Base-by-base conservation (phyloP, 306 rosid genomes). In the Purshia tridentata region DNA sequence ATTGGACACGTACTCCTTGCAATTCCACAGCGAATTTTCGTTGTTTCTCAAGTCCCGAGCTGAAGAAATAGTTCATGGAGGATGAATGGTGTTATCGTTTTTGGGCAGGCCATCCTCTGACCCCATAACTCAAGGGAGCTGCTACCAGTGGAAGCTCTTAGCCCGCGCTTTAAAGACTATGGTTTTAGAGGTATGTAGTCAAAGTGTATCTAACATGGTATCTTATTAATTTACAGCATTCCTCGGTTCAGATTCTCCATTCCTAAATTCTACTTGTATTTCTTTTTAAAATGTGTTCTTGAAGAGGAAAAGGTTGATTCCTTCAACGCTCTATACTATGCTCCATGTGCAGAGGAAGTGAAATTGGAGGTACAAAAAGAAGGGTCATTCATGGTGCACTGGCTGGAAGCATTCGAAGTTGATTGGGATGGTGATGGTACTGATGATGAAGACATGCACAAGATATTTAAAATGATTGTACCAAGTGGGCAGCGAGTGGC, bases 311-410 rank as follows among this genome's bases (percentile, higher is more conserved):
- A 78, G 64, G 85, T 93, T 3, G 94, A 93, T 50, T 79, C 81
- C 3, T 93, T 93, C 65, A 81, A 91, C n/a, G 90, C 91, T 3
- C 97, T 93, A 0, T 91, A 87, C 73, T 93, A 89, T 54, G 92
- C 97, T 0, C 93, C 96, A 3, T 83, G 92, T 70, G 50, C 81
- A 10, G 88, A 81, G 49, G 91, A 93, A 70, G 0, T 93, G 74
- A 73, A 68, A 22, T 4, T 10, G 16, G 96, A 57, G 84, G 11
- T 84, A 40, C 56, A 84, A 53, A 83, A 85, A 23, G 92, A 93
- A 67, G 92, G 92, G 3, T 93, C 97, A 3, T 93, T 93, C 76
- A 9, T 47, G 9, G 19, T 89, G 65, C 82, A 91, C 35, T 22
- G 39, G 0, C 48, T 73, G 1, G 86, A 85, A 60, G 82, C 75